Evolutionary conservation across 192 early-diverging fungal species (phyloP).

Genomic region (Coemansia reversa): DNA sequence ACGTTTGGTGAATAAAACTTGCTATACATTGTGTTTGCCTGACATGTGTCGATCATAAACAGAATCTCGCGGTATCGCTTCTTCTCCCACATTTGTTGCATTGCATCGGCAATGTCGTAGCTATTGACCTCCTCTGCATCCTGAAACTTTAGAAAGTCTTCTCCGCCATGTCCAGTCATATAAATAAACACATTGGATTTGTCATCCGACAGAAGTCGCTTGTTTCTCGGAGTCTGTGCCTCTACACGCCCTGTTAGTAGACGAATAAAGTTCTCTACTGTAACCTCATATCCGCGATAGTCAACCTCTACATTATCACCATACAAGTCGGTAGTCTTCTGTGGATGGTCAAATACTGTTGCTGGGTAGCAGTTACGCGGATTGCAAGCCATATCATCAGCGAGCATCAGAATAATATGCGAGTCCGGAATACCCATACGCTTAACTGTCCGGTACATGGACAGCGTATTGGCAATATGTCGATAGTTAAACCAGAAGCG

Average conservation of each 20-base stretch:
- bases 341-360: slow-evolving; percentile 90
- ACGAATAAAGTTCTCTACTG: slow-evolving; percentile 97
- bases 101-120: slow-evolving; percentile 94
- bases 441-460: slow-evolving; percentile 98
- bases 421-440: slow-evolving; percentile 97
- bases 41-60: slow-evolving; percentile 98
- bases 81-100: slow-evolving; percentile 98
- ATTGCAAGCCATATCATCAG: slow-evolving; percentile 99
- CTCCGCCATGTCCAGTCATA: slow-evolving; percentile 99
- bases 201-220: slow-evolving; percentile 93
- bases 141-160: slow-evolving; percentile 99
- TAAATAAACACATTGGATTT: slow-evolving; percentile 94
- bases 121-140: slow-evolving; percentile 96
- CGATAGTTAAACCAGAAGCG: slow-evolving; percentile 99
- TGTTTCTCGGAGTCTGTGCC: slow-evolving; percentile 86
- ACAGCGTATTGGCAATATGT: slow-evolving; percentile 97
- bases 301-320: slow-evolving; percentile 98
- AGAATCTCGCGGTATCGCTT: slow-evolving; percentile 95
- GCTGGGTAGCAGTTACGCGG: slow-evolving; percentile 89
- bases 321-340: slow-evolving; percentile 81
- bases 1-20: slow-evolving; percentile 93
- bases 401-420: slow-evolving; percentile 99
- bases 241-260: slow-evolving; percentile 84
- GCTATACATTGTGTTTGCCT: slow-evolving; percentile 96
- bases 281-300: slow-evolving; percentile 99